Base-by-base conservation (phyloP, 805 yeast species). In the Sugiyamaella floridensis region DNA sequence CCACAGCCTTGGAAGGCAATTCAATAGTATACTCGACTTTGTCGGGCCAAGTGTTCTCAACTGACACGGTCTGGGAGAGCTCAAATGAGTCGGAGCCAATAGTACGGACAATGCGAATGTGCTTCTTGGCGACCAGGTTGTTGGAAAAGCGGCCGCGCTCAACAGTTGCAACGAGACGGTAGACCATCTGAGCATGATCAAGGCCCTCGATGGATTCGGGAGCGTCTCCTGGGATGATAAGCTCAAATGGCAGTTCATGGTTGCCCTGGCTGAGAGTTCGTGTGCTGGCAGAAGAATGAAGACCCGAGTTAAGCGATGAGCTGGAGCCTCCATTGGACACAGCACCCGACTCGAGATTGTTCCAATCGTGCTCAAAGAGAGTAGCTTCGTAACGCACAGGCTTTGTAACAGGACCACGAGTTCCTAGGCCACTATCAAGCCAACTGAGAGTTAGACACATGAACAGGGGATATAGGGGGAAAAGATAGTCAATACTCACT, bases 31-130 rank as follows among this genome's bases (percentile, higher is more conserved):
- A 92, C 63, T 92, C 97, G 32, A 92, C 88, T 65, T 93, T 93
- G 45, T 82, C 74, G 1, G 98, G 97, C 98, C 98, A 92, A 1
- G 90, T 83, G 66, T 92, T 92, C 64, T 89, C 96, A 32, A 92
- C 95, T 0, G 95, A 87, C 60, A 90, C 86, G 0, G 98, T 88
- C 67, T 92, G 97, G 0, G 95, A 78, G 20, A 89, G 73, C 62
- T 93, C 98, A 2, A 86, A 78, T 1, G 95, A 79, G 67, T 92
- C 98, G 0, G 95, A 79, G 1, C 96, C 82, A 54, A 92, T 71
- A 0, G 98, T 92, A 62, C 99, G 77, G 10, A 93, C 80, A 9
- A 93, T 82, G 55, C 96, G 80, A 2, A 93, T 58, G 62, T 83
- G 89, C 67, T 82, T 86, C 60, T 80, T 82, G 15, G 89, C 76